Conservation (phyloP, 2,329 filamentous ascomycete species). For the Aspergillus novoparasiticus region DNA sequence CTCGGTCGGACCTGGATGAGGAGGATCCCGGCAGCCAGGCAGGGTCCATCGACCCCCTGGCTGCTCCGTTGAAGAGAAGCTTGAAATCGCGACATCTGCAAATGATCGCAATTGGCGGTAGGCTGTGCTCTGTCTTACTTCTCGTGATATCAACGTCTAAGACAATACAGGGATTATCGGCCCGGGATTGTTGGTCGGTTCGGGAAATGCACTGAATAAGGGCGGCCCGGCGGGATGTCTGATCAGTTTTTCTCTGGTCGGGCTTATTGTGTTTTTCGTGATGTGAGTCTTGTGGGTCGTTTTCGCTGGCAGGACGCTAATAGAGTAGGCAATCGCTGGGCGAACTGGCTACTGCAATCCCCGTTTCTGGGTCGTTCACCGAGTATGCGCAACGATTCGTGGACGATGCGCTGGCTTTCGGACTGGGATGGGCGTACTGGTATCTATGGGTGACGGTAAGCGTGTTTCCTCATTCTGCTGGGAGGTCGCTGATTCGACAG, state of each 20-base stretch:
- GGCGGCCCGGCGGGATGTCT: conserved; percentile 72
- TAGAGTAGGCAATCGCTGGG: conserved; percentile 68
- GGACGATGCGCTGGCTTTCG: conserved; percentile 69
- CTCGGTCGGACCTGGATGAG: conserved; percentile 2
- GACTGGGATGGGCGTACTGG: conserved; percentile 72
- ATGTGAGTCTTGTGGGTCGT: conserved; percentile 29
- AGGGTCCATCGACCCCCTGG: conserved; percentile 19
- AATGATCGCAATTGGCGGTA: conserved; percentile 62
- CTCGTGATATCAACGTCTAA: conserved; percentile 12
- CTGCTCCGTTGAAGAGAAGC: conserved; percentile 45
- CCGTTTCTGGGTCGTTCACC: conserved; percentile 71
- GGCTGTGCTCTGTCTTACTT: conserved; percentile 32
- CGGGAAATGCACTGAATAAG: conserved; percentile 67
- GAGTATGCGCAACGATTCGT: conserved; percentile 70
- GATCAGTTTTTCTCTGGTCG: conserved; percentile 73
- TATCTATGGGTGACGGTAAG: conserved; percentile 48
- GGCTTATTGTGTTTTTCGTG: conserved; percentile 62
- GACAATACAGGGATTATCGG: conserved; percentile 60
- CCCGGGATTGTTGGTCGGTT: conserved; percentile 71
- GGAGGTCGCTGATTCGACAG: conserved; percentile 11
- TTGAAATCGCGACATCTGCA: conserved; percentile 63
- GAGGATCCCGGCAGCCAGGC: conserved; percentile 6
- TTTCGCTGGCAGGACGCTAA: conserved; percentile 46
- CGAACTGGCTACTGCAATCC: conserved; percentile 73
- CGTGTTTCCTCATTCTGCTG: neutral